These are phyloP conservation scores for Pterula multifida DNA, from an alignment of 1,284 basidiomycete genomes.

Conservation along the genomic window DNA sequence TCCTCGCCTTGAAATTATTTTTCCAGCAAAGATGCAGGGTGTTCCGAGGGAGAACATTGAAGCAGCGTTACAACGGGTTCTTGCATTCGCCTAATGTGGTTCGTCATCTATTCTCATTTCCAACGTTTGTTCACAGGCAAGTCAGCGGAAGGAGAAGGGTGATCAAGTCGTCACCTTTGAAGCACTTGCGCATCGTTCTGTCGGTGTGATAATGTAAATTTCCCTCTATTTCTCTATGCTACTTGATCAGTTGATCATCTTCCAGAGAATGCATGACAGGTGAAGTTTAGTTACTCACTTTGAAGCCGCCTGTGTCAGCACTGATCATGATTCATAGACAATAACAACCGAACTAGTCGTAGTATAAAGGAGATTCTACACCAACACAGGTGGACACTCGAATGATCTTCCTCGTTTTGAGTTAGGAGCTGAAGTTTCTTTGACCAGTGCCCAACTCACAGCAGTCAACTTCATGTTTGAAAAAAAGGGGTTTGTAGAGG, in stretches of 20 bases:
- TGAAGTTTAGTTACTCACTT: not conserved
- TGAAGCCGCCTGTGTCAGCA: not conserved
- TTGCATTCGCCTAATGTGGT: slow-evolving; percentile 25
- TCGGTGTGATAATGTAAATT: slow-evolving; percentile 68
- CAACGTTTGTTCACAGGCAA: slow-evolving; percentile 31
- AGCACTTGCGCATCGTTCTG: slow-evolving; percentile 54
- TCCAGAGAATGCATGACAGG: slow-evolving; percentile 63
- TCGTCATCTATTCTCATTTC: slow-evolving; percentile 3
- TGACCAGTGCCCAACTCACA: slow-evolving; percentile 50
- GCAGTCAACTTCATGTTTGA: slow-evolving; percentile 73
- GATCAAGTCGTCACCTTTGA: slow-evolving; percentile 55
- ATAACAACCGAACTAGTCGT: slow-evolving; percentile 57
- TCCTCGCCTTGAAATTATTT: not conserved
- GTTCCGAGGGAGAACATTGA: slow-evolving; percentile 75
- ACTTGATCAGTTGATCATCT: slow-evolving; percentile 1
- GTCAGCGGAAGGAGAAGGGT: slow-evolving; percentile 35
- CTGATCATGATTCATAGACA: slow-evolving; percentile 23
- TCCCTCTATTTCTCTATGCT: not conserved
- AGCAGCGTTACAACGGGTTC: slow-evolving; percentile 32
- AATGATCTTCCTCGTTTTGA: not conserved
- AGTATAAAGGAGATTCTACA: slow-evolving; percentile 51
- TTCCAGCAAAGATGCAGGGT: slow-evolving; percentile 46
- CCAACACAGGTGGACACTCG: slow-evolving; percentile 38
- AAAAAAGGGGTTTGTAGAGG: slow-evolving; percentile 51
- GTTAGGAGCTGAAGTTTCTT: slow-evolving; percentile 1